A percentile compares a stretch with the other conserved stretches of the same genome.
Conservation (phyloP, 805 yeast genomes). For the Candida chauliodis region DNA sequence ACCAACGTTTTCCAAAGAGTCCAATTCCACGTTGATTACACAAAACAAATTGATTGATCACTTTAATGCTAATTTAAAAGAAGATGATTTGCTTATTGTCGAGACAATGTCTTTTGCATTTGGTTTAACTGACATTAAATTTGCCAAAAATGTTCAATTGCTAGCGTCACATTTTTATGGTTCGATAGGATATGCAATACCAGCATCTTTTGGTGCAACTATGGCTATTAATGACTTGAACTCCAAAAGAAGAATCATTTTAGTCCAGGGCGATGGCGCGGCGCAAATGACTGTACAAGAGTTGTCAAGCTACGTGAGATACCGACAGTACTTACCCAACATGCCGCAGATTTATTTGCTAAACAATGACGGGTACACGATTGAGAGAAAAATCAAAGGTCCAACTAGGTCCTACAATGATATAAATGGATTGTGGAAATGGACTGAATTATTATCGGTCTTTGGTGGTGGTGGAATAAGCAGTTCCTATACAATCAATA, state of each 20-base stretch:
- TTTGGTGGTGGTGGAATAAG: slow-evolving; percentile 51
- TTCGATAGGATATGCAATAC: slow-evolving; percentile 86
- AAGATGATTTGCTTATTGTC: slow-evolving; percentile 67
- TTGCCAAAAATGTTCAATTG: slow-evolving; percentile 51
- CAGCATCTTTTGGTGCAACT: slow-evolving; percentile 80
- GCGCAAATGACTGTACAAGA: slow-evolving; percentile 95
- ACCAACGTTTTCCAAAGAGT: slow-evolving; percentile 6
- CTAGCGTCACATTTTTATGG: slow-evolving; percentile 74
- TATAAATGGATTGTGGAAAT: slow-evolving; percentile 76
- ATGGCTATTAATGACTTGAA: slow-evolving; percentile 62
- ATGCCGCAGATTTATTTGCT: slow-evolving; percentile 66
- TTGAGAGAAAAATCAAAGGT: slow-evolving; percentile 84
- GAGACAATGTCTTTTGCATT: slow-evolving; percentile 86
- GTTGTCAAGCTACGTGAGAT: slow-evolving; percentile 58
- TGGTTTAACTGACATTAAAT: slow-evolving; percentile 62
- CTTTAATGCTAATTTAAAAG: slow-evolving; percentile 39
- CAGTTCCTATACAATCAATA: slow-evolving; percentile 17
- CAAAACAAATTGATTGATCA: slow-evolving; percentile 35
- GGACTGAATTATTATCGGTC: slow-evolving; percentile 63
- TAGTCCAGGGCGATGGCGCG: slow-evolving; percentile 89
- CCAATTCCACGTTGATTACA: slow-evolving; percentile 14
- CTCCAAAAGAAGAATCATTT: slow-evolving; percentile 52
- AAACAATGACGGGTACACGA: slow-evolving; percentile 87
- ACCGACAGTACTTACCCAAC: slow-evolving; percentile 37
- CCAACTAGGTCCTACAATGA: slow-evolving; percentile 76